phyloP scores from a whole-genome alignment of 1,139 yeast genomes.

The Suhomyces chickasaworum region DNA sequence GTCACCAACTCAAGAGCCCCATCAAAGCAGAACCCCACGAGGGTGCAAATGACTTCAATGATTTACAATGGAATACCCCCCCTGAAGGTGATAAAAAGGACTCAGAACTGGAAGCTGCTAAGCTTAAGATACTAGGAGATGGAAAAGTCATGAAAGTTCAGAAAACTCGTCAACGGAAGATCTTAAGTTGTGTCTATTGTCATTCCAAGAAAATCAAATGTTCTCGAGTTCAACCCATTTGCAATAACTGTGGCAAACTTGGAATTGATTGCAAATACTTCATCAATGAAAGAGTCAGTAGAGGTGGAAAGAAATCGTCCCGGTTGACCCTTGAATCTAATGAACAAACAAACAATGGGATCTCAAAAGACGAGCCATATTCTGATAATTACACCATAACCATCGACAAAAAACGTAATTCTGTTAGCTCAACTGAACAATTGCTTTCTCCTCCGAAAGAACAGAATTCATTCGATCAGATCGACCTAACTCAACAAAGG shows the following conservation, averaged over 20 bases:
- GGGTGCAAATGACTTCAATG: background rate
- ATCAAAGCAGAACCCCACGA: background rate
- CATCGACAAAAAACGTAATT: slow-evolving; percentile 1
- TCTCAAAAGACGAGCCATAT: background rate
- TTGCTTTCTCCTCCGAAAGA: slow-evolving; percentile 5
- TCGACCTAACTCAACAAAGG: slow-evolving; percentile 11
- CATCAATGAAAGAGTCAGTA: slow-evolving; percentile 54
- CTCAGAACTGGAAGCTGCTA: background rate
- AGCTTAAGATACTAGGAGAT: slow-evolving; percentile 34
- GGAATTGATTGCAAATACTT: slow-evolving; percentile 54
- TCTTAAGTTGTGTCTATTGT: slow-evolving; percentile 60
- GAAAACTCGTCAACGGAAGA: slow-evolving; percentile 58
- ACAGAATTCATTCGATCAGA: background rate
- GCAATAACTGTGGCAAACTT: slow-evolving; percentile 51
- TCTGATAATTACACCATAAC: background rate
- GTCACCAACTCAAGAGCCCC: background rate
- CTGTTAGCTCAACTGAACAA: slow-evolving; percentile 10
- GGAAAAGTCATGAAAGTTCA: slow-evolving; percentile 59
- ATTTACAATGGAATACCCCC: background rate
- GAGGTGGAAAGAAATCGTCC: slow-evolving; percentile 45
- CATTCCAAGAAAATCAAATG: slow-evolving; percentile 65
- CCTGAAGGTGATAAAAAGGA: background rate
- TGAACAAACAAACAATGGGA: background rate
- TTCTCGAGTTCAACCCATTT: slow-evolving; percentile 49
- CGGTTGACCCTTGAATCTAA: slow-evolving; percentile 16